phyloP scores from a whole-genome alignment of 108 stramenopile genomes.

The Stephanodiscus minutulus region DNA sequence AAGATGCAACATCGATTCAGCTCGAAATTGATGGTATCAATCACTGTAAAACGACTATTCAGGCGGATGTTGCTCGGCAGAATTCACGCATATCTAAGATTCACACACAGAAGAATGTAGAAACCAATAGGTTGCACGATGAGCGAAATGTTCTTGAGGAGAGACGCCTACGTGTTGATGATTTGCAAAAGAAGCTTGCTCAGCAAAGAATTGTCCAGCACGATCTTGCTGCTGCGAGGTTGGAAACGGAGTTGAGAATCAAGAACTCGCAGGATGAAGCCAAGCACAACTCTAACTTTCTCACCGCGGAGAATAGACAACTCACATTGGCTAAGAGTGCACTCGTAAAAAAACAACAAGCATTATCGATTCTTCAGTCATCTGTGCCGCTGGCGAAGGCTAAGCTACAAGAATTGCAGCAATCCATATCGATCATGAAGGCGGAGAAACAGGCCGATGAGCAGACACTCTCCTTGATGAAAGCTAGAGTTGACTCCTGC shows the following conservation, averaged over 20 bases:
- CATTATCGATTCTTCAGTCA: neutral
- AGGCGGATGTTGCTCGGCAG: neutral
- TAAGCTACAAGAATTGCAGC: neutral
- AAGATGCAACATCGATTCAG: neutral
- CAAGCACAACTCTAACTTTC: slow-evolving; percentile 2
- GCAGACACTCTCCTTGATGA: neutral
- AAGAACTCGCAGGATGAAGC: neutral
- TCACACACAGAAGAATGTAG: neutral
- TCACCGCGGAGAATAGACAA: slow-evolving; percentile 9
- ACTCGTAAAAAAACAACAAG: neutral
- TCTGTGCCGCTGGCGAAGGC: neutral
- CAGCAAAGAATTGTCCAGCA: neutral
- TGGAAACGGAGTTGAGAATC: slow-evolving; percentile 5
- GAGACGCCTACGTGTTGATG: neutral
- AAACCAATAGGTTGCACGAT: neutral
- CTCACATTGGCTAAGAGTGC: neutral
- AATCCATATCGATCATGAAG: slow-evolving; percentile 1
- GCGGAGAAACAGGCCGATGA: slow-evolving; percentile 3
- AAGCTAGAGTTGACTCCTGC: neutral
- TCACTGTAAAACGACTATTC: neutral
- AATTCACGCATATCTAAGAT: neutral
- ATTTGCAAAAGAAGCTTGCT: neutral
- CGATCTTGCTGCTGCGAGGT: neutral
- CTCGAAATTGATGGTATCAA: slow-evolving; percentile 2
- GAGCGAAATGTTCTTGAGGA: neutral